Evolutionary conservation across 1,284 basidiomycete genomes (phyloP).

Genomic region (Cutaneotrichosporon arboriforme): DNA sequence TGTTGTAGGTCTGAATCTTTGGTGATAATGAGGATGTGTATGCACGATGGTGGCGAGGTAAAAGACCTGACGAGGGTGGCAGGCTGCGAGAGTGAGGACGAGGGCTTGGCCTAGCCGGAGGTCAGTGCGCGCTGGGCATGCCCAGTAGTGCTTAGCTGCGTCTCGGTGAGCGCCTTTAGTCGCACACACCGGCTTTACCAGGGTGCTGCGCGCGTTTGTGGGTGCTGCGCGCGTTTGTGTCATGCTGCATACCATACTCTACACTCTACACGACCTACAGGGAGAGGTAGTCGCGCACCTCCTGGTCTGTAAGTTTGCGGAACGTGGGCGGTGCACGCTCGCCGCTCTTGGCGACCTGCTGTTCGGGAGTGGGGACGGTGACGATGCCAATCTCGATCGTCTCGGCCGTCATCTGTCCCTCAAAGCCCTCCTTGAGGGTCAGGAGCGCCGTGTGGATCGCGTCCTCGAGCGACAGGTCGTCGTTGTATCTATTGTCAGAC

Average conservation of each 20-base stretch:
- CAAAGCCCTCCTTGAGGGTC: slow-evolving; percentile 97
- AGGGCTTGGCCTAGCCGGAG: no score
- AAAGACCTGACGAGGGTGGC: no score
- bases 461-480: slow-evolving; percentile 97
- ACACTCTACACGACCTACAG: slow-evolving; percentile 34
- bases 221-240: neutral
- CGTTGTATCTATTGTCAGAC: slow-evolving; percentile 76
- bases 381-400: slow-evolving; percentile 98
- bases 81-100: no score
- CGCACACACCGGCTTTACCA: no score
- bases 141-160: no score
- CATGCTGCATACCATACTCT: slow-evolving; percentile 18
- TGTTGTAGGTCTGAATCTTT: no score
- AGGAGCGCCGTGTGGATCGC: slow-evolving; percentile 98
- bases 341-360: slow-evolving; percentile 63
- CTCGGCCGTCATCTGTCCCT: slow-evolving; percentile 99
- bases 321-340: slow-evolving; percentile 79
- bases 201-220: no score
- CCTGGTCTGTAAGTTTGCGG: slow-evolving; percentile 86
- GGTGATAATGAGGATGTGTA: no score
- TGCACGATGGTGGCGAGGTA: no score
- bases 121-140: no score
- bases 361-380: slow-evolving; percentile 72
- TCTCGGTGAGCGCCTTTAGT: no score
- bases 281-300: slow-evolving; percentile 82